phyloP scores from a whole-genome alignment of 2,329 filamentous ascomycete species.

The Pseudogymnoascus sp. region DNA sequence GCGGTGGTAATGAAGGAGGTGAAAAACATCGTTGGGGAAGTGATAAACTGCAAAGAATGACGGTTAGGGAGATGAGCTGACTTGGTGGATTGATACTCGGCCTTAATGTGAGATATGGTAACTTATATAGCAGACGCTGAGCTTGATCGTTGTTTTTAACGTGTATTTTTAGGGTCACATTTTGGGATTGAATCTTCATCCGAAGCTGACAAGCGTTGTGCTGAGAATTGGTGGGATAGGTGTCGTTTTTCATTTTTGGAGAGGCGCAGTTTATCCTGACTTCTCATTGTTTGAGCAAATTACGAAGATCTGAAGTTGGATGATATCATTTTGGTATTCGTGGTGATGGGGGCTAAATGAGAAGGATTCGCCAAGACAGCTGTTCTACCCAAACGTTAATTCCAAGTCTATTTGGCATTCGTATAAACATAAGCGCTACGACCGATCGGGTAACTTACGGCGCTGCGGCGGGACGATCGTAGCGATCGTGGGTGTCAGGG shows the following conservation, averaged over 20 bases:
- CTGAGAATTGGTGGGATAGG: not conserved
- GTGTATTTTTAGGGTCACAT: not conserved
- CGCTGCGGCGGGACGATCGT: not conserved
- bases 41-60: not conserved
- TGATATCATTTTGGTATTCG: not conserved
- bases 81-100: not conserved
- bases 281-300: not conserved
- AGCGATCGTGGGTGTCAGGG: not conserved
- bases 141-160: not conserved
- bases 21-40: not conserved
- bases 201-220: not conserved
- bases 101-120: not conserved
- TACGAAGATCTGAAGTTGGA: not conserved
- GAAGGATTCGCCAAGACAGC: not conserved
- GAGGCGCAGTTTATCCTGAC: not conserved
- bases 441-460: constrained; percentile 1
- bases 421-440: not conserved
- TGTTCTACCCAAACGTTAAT: constrained; percentile 3
- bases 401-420: not conserved
- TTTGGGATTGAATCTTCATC: not conserved
- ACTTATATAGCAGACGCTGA: not conserved
- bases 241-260: not conserved
- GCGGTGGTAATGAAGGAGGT: not conserved
- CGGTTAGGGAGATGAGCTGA: not conserved
- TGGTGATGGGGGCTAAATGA: not conserved